A percentile compares a stretch with the other conserved stretches of the same genome.
Conservation (phyloP, 139 green algal genomes). For the Ettlia oleoabundans region DNA sequence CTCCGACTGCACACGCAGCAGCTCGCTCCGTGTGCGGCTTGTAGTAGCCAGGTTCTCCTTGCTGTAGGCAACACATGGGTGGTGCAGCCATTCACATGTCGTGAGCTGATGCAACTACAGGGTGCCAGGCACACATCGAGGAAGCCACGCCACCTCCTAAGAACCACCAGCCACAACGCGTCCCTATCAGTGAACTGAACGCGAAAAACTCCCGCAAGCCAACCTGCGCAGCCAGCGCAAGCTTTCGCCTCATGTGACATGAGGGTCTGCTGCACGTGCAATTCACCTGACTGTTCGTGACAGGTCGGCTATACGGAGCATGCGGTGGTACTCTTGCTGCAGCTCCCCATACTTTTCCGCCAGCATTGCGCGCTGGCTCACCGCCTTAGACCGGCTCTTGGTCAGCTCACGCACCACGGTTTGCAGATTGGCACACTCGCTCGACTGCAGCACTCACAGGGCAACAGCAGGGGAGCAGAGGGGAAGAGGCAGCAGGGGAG, state of each 20-base stretch:
- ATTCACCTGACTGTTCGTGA: constrained; percentile 32
- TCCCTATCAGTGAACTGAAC: no score
- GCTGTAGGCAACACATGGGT: no score
- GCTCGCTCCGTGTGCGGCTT: not conserved
- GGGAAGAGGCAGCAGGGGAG: not conserved
- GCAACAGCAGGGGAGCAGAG: not conserved
- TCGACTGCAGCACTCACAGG: constrained; percentile 33
- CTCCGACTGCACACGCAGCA: constrained; percentile 30
- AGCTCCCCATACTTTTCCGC: constrained; percentile 69
- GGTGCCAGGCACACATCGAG: no score
- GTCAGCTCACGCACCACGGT: constrained; percentile 53
- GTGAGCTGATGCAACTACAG: no score
- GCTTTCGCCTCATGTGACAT: not conserved
- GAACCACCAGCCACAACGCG: no score
- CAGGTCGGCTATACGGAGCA: constrained; percentile 54
- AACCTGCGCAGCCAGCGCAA: not conserved
- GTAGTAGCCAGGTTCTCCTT: constrained; percentile 33
- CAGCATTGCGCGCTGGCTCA: constrained; percentile 54
- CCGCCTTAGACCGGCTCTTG: constrained; percentile 60
- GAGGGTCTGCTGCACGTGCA: no score
- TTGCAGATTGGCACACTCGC: constrained; percentile 51
- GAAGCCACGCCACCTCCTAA: no score
- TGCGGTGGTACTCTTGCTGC: constrained; percentile 54
- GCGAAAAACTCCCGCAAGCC: not conserved
- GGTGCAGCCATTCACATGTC: no score